Evolutionary conservation across 108 stramenopile genomes (phyloP), one percentile per base, ranked within the genome.

Genomic region (Skeletonema tropicum): DNA sequence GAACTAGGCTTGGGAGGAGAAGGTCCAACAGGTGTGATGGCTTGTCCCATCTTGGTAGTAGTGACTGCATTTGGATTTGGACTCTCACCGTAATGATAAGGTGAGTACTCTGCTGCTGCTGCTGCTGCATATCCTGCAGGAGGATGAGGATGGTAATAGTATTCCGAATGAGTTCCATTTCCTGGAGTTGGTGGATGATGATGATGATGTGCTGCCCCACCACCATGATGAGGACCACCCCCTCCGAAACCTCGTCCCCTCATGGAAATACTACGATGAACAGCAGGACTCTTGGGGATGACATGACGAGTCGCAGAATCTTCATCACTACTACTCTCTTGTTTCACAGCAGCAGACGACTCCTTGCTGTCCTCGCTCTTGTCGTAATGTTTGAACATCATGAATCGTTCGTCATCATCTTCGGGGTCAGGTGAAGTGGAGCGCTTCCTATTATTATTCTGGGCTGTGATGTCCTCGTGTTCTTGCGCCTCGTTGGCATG

Each of bases 331-430:
- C 17, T 17, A 23, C 10, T 25, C 2, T 21, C 23, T 6, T 55
- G 9, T 19, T 23, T 7, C 2, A 23, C 52, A 55, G 52, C 52
- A 55, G 52, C 6, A 55, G 42, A 45, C 3, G 52, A 55, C 15
- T 55, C 52, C 25, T 55, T 55, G 52, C n/a, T 25, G 21, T 55
- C 23, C 2, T 55, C 52, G 23, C 52, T 23, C 52, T 23, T 49
- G 48, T 49, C 52, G 52, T 55, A 55, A 55, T 55, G 52, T 55
- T n/a, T 15, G 52, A 55, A 55, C 52, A 55, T 55, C 52, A 55
- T 55, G 52, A 7, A 55, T 55, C 52, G 23, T 25, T 55, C 52
- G 52, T 55, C 52, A 55, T 55, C 52, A 55, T 55, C 52, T 55
- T 55, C 52, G 23, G 52, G 52, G 23, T 55, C 52, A 8, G 52